A percentile compares a stretch with the other conserved stretches of the same genome.
phyloP scores from a whole-genome alignment of 2,329 filamentous ascomycete genomes.

The Colletotrichum plurivorum region DNA sequence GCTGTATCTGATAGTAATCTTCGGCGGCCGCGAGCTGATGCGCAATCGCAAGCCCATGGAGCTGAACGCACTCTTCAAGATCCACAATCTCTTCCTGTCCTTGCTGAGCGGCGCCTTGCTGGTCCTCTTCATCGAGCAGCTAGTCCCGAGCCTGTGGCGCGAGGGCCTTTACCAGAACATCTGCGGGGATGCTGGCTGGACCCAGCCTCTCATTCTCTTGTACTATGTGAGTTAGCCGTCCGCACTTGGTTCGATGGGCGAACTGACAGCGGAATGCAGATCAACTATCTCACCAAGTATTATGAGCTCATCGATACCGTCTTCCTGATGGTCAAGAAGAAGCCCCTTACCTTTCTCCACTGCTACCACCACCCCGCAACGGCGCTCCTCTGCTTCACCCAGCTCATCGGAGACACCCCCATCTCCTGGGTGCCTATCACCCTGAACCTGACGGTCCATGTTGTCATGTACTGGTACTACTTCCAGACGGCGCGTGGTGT shows the following conservation, averaged over 20 bases:
- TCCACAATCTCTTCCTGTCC: conserved; percentile 91
- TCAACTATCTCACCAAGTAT: conserved; percentile 94
- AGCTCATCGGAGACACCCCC: conserved; percentile 85
- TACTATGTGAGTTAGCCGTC: conserved; percentile 80
- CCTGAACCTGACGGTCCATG: conserved; percentile 87
- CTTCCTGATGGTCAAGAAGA: conserved; percentile 95
- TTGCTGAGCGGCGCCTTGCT: conserved; percentile 80
- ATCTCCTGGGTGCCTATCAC: conserved; percentile 90
- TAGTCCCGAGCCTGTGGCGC: conserved; percentile 80
- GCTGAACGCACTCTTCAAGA: conserved; percentile 83
- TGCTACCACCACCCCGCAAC: conserved; percentile 94
- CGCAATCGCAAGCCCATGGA: conserved; percentile 81
- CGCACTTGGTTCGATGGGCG: background rate
- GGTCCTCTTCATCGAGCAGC: conserved; percentile 83
- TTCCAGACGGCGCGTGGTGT: conserved; percentile 92
- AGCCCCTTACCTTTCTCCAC: conserved; percentile 93
- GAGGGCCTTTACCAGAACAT: conserved; percentile 85
- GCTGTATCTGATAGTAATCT: conserved; percentile 87
- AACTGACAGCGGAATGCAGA: conserved; percentile 64
- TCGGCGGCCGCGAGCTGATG: conserved; percentile 88
- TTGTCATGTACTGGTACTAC: conserved; percentile 98
- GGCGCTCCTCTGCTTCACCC: conserved; percentile 90
- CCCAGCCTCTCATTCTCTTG: conserved; percentile 83
- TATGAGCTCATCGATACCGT: conserved; percentile 89
- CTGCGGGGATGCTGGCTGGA: conserved; percentile 83